Conservation (phyloP, 257 asterid genomes). For the Salvia hispanica region DNA sequence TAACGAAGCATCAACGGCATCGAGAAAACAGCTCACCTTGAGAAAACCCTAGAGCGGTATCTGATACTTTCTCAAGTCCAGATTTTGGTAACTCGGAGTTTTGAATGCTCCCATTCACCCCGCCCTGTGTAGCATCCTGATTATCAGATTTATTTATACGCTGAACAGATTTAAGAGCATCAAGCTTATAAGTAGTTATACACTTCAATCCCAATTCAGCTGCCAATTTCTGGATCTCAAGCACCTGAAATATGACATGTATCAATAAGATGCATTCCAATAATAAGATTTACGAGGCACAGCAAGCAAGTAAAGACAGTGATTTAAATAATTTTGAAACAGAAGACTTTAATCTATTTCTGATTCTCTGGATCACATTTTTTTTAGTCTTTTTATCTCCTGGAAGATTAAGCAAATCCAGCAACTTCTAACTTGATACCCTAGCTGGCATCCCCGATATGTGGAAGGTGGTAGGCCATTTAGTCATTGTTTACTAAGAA, state of each 20-base stretch:
- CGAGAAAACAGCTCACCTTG: slow-evolving; percentile 41
- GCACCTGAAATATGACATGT: slow-evolving; percentile 56
- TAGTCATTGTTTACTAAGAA: slow-evolving; percentile 15
- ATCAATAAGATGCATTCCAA: slow-evolving; percentile 8
- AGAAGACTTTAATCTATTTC: not conserved
- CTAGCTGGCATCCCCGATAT: not conserved
- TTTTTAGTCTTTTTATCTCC: not conserved
- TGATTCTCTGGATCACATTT: slow-evolving; percentile 6
- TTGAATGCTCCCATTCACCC: slow-evolving; percentile 36
- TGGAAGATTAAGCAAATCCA: slow-evolving; percentile 4
- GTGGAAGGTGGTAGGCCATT: slow-evolving; percentile 14
- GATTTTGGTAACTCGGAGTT: slow-evolving; percentile 30
- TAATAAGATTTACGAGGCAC: not conserved
- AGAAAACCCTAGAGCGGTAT: slow-evolving; percentile 34
- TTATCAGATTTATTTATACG: slow-evolving; percentile 41
- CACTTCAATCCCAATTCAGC: slow-evolving; percentile 84
- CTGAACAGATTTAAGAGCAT: slow-evolving; percentile 77
- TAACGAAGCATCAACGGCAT: not conserved
- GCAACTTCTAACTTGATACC: not conserved
- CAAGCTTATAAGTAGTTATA: slow-evolving; percentile 79
- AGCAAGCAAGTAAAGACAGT: not conserved
- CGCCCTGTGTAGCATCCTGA: slow-evolving; percentile 37
- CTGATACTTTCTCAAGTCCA: slow-evolving; percentile 30
- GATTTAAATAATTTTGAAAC: not conserved
- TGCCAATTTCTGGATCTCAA: slow-evolving; percentile 75